Conservation (phyloP, 805 yeast genomes). For the Suhomyces faveliae region DNA sequence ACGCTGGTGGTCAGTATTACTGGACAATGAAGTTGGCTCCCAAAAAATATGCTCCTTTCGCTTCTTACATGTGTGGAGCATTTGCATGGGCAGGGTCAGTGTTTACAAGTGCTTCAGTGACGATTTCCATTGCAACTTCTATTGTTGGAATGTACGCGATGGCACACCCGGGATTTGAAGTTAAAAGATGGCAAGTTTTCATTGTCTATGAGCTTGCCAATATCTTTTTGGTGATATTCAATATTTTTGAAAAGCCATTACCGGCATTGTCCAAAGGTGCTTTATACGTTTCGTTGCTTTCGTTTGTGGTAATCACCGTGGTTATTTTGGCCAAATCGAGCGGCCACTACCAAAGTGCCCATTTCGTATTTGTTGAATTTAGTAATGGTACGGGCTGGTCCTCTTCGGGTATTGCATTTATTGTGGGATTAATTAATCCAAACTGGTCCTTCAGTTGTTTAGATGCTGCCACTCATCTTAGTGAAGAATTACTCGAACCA, state of each 20-base stretch:
- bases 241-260: conserved; percentile 50
- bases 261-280: conserved; percentile 52
- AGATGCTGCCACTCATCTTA: conserved; percentile 71
- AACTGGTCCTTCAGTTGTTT: conserved; percentile 69
- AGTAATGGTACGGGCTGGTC: conserved; percentile 62
- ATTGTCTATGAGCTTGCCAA: conserved; percentile 48
- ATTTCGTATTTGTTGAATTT: conserved; percentile 54
- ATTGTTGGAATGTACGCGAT: conserved; percentile 52
- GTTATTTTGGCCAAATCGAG: conserved; percentile 51
- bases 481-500: conserved; percentile 62
- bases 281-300: conserved; percentile 49
- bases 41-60: conserved; percentile 43
- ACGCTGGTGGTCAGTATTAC: conserved; percentile 59
- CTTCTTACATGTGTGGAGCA: conserved; percentile 60
- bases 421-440: conserved; percentile 70
- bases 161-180: conserved; percentile 33
- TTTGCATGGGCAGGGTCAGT: conserved; percentile 61
- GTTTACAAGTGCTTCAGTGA: conserved; percentile 60
- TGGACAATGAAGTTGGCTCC: conserved; percentile 60
- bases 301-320: conserved; percentile 54
- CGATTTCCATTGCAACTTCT: conserved; percentile 51
- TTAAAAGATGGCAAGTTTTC: conserved; percentile 55
- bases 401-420: conserved; percentile 57
- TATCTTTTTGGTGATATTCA: conserved; percentile 42
- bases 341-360: conserved; percentile 50